Conservation (phyloP, 2,329 filamentous ascomycete genomes). For the Penicillium hesseltinei region DNA sequence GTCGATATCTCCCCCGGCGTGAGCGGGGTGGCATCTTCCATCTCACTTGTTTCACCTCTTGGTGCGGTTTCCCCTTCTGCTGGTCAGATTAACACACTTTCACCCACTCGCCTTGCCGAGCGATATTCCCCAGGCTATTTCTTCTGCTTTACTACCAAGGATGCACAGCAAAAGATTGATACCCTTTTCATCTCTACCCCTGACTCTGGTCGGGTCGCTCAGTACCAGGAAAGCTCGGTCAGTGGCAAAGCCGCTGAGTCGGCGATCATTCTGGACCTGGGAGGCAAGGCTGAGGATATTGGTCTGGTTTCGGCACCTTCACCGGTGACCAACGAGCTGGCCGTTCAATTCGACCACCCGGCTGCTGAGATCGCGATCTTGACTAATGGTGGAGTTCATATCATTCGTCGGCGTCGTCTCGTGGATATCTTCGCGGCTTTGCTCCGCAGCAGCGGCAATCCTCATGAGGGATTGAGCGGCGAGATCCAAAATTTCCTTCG, state of each 20-base stretch:
- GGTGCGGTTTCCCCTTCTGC: constrained; percentile 22
- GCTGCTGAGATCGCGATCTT: constrained; percentile 84
- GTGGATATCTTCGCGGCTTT: constrained; percentile 89
- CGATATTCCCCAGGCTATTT: constrained; percentile 86
- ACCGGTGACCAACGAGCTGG: constrained; percentile 77
- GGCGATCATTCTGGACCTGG: constrained; percentile 74
- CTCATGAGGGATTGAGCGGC: constrained; percentile 71
- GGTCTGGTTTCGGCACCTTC: constrained; percentile 70
- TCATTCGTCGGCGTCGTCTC: constrained; percentile 76
- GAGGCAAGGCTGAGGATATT: constrained; percentile 72
- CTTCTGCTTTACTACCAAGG: constrained; percentile 72
- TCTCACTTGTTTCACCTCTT: constrained; percentile 28
- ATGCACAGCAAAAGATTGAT: constrained; percentile 60
- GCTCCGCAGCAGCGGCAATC: constrained; percentile 68
- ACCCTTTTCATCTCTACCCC: constrained; percentile 80
- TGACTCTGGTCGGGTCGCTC: constrained; percentile 79
- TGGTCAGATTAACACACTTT: constrained; percentile 48
- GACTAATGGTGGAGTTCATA: constrained; percentile 85
- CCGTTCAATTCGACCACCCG: constrained; percentile 87
- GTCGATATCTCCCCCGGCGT: constrained; percentile 28
- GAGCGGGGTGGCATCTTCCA: constrained; percentile 10
- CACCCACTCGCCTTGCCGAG: constrained; percentile 41
- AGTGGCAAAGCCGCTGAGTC: constrained; percentile 70
- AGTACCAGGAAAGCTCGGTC: constrained; percentile 51
- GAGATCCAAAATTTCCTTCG: constrained; percentile 82